These are phyloP conservation scores for Diacronema lutheri DNA, from an alignment of 78 protist genomes.

Conservation along the genomic window DNA sequence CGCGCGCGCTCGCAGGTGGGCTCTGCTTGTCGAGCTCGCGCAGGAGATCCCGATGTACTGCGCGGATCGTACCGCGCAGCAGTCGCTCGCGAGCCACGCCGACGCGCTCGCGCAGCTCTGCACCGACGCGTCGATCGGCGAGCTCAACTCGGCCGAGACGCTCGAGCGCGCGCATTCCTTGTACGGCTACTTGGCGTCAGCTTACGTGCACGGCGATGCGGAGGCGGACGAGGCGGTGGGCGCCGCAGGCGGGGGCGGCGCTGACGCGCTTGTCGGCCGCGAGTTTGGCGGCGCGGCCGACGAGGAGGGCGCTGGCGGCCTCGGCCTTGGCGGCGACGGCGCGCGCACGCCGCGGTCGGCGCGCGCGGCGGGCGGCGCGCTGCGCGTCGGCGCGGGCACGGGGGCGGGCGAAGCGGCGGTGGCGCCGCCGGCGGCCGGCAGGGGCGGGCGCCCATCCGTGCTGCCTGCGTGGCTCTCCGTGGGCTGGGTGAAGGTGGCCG, in stretches of 20 bases:
- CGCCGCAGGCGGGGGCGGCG: no score
- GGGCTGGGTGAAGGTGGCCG: neutral
- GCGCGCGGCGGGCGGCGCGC: neutral
- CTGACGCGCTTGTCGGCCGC: no score
- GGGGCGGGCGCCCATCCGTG: no score
- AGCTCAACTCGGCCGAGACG: neutral
- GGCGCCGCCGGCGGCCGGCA: no score
- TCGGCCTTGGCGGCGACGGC: neutral
- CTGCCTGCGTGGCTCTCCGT: neutral
- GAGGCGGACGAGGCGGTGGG: no score
- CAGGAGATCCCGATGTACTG: neutral
- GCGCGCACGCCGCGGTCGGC: neutral
- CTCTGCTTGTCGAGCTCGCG: neutral
- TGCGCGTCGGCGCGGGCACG: no score
- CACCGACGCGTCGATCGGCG: no score
- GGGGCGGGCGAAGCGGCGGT: no score
- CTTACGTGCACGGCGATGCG: neutral
- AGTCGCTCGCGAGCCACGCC: neutral
- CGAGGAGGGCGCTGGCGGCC: neutral
- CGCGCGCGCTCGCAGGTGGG: no score
- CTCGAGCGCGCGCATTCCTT: conserved; percentile 10
- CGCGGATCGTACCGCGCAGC: neutral
- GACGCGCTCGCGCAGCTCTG: neutral
- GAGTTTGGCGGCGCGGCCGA: no score
- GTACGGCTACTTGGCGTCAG: neutral